phyloP scores from a whole-genome alignment of 768 basidiomycete species.

The Filobasidium floriforme region DNA sequence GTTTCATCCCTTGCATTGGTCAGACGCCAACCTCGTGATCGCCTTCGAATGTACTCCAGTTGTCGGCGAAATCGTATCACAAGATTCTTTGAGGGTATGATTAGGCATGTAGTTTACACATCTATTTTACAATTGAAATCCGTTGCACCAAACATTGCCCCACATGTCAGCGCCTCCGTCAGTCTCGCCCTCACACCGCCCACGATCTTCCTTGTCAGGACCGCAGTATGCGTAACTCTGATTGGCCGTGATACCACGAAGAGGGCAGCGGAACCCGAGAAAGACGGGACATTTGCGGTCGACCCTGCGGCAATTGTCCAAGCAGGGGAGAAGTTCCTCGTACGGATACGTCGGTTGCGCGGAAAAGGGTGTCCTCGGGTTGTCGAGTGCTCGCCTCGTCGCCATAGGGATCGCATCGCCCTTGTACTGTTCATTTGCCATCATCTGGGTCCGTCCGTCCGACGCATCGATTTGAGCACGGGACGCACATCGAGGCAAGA shows the following conservation, averaged over 20 bases:
- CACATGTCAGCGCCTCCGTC: constrained; percentile 29
- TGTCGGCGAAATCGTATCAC: no score
- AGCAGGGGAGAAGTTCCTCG: constrained; percentile 41
- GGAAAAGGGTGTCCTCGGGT: constrained; percentile 19
- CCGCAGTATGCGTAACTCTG: constrained; percentile 39
- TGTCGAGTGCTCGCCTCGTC: constrained; percentile 22
- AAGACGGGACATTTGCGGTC: constrained; percentile 44
- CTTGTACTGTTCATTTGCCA: neutral
- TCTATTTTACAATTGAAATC: constrained; percentile 13
- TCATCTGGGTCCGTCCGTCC: constrained; percentile 2
- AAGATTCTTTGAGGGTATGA: no score
- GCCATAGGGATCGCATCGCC: constrained; percentile 19
- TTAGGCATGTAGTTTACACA: no score
- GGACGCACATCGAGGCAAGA: constrained; percentile 37
- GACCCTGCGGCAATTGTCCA: constrained; percentile 36
- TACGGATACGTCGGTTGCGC: constrained; percentile 30
- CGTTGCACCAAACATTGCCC: constrained; percentile 41
- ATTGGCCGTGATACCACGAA: constrained; percentile 28
- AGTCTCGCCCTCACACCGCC: constrained; percentile 26
- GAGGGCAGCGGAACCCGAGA: constrained; percentile 42
- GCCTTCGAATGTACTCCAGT: no score
- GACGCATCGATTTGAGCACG: neutral
- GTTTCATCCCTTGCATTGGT: no score
- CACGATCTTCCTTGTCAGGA: constrained; percentile 28
- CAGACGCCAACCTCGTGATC: no score